Conservation (phyloP, 352 stramenopile genomes). For the Phytophthora boehmeriae region DNA sequence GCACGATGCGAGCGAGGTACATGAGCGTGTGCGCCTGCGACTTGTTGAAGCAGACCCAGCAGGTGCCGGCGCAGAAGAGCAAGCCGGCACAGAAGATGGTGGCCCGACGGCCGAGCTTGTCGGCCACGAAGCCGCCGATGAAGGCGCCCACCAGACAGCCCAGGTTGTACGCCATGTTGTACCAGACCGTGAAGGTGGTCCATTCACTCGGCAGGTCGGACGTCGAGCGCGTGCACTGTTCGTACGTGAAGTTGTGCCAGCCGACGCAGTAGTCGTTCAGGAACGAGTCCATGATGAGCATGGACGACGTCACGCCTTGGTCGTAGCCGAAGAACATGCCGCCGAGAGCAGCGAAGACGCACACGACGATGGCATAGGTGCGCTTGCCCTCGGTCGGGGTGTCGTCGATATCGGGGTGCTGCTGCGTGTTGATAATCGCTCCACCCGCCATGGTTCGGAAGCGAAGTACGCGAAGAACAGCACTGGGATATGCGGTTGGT, state of each 20-base stretch:
- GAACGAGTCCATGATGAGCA: constrained; percentile 54
- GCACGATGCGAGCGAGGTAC: no score
- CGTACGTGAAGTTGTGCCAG: constrained; percentile 38
- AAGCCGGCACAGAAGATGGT: constrained; percentile 41
- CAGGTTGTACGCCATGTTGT: no score
- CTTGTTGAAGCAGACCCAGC: constrained; percentile 34
- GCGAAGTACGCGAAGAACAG: not conserved
- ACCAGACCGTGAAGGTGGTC: no score
- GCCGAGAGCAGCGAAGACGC: constrained; percentile 33
- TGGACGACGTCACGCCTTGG: constrained; percentile 37
- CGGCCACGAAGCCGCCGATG: no score
- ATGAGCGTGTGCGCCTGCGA: constrained; percentile 23
- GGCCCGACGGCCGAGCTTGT: no score
- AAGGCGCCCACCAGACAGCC: no score
- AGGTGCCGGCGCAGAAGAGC: constrained; percentile 44
- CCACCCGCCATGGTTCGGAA: constrained; percentile 18
- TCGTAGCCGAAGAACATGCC: constrained; percentile 42
- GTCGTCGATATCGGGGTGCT: constrained; percentile 20
- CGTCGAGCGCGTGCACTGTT: no score
- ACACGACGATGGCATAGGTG: constrained; percentile 42
- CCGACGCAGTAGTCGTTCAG: constrained; percentile 45
- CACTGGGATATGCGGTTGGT: no score
- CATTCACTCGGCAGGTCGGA: no score
- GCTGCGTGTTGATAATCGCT: constrained; percentile 13
- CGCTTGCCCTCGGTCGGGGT: constrained; percentile 36